phyloP scores from a whole-genome alignment of 2,329 filamentous ascomycete species.

The Fusarium transvaalense region DNA sequence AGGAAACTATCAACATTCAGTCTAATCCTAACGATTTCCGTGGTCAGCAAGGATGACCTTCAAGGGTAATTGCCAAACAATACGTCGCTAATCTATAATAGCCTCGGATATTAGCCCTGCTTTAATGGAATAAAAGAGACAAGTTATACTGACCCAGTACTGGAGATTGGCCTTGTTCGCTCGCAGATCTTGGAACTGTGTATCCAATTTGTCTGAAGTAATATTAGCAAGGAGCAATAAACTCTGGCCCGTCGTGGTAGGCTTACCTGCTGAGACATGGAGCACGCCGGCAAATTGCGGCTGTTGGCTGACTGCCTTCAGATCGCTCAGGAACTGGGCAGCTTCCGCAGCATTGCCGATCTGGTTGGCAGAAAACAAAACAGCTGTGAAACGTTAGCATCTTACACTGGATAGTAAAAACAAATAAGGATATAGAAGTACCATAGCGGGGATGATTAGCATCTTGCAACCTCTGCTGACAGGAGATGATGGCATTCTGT shows the following conservation, averaged over 20 bases:
- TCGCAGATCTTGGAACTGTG: background rate
- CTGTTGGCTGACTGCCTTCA: background rate
- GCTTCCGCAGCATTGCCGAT: background rate
- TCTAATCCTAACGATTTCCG: too few species aligned
- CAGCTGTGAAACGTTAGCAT: background rate
- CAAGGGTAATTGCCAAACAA: background rate
- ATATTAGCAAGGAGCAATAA: background rate
- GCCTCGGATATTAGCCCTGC: background rate
- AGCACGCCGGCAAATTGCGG: background rate
- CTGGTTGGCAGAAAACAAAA: constrained; percentile 1
- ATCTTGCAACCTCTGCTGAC: background rate
- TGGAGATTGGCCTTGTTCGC: background rate
- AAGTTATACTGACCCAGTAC: background rate
- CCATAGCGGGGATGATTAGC: background rate
- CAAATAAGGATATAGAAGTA: background rate
- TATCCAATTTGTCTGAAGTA: background rate
- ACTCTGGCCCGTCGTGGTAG: background rate
- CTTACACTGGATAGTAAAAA: rapidly evolving
- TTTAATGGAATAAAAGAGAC: background rate
- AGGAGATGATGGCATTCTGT: background rate
- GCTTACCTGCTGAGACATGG: background rate
- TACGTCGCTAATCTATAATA: background rate
- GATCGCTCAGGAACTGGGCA: background rate
- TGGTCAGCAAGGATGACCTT: rapidly evolving
- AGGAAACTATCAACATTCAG: too few species aligned